Evolutionary conservation across 371 early-diverging fungal species (phyloP).

Genomic region (Mortierella polycephala): DNA sequence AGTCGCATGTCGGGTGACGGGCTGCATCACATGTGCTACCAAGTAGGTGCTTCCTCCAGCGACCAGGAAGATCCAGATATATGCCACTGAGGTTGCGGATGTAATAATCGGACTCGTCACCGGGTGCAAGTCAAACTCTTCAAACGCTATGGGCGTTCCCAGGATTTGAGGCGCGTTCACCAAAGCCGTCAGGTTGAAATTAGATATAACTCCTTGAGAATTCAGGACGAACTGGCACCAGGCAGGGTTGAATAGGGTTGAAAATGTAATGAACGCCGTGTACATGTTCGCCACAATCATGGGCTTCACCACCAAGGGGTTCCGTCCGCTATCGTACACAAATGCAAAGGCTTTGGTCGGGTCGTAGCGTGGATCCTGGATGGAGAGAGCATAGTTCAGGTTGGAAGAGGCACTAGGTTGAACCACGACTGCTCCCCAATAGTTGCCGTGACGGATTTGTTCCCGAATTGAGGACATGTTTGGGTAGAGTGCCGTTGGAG

Average conservation of each 20-base stretch:
- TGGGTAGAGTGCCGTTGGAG: constrained; percentile 4
- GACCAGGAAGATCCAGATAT: constrained; percentile 51
- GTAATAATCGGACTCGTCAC: constrained; percentile 33
- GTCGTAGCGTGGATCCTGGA: constrained; percentile 19
- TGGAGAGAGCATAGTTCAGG: constrained; percentile 15
- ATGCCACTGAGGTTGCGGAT: constrained; percentile 46
- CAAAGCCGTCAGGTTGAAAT: constrained; percentile 7
- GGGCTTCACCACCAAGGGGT: constrained; percentile 40
- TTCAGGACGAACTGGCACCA: constrained; percentile 27
- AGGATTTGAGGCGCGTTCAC: constrained; percentile 23
- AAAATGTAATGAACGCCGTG: constrained; percentile 32
- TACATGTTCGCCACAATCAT: constrained; percentile 43
- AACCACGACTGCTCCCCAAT: constrained; percentile 50
- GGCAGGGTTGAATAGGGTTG: constrained; percentile 33
- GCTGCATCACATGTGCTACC: constrained; percentile 42
- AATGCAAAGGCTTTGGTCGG: constrained; percentile 38
- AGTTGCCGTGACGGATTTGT: constrained; percentile 23
- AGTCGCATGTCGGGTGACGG: constrained; percentile 23
- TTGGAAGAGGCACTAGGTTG: constrained; percentile 30
- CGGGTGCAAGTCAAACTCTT: constrained; percentile 47
- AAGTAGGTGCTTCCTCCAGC: constrained; percentile 50
- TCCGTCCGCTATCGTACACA: constrained; percentile 43
- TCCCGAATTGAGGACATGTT: constrained; percentile 17
- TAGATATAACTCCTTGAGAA: not conserved
- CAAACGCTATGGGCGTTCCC: constrained; percentile 48